These are phyloP conservation scores for Erigeron canadensis DNA, from an alignment of 129 eudicot genomes.

Conservation along the genomic window DNA sequence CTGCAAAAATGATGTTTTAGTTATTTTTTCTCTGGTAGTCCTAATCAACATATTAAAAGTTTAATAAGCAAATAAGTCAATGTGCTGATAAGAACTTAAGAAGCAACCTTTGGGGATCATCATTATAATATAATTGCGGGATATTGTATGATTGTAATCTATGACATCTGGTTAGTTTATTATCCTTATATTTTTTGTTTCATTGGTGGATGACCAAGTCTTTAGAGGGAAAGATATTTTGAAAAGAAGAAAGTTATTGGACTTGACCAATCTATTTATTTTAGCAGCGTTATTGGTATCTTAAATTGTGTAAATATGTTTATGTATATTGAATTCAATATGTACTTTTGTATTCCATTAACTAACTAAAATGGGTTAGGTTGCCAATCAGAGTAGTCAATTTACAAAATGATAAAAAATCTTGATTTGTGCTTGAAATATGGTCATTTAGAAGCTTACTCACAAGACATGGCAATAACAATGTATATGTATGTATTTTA, in stretches of 20 bases:
- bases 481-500: slow-evolving; percentile 1
- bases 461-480: not conserved
- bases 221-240: not conserved
- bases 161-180: not conserved
- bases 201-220: not conserved
- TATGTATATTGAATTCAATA: not conserved
- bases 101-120: not conserved
- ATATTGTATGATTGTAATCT: not conserved
- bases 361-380: not conserved
- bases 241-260: not conserved
- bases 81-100: not conserved
- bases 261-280: not conserved
- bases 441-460: not conserved
- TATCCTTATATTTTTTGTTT: not conserved
- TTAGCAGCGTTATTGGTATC: too few species aligned
- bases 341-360: not conserved
- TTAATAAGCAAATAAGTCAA: not conserved
- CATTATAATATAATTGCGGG: not conserved
- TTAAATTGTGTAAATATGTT: too few species aligned
- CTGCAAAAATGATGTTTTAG: not conserved
- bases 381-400: not conserved
- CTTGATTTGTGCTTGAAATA: not conserved
- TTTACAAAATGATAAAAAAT: not conserved
- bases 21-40: not conserved
- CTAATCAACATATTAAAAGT: not conserved